Percentiles rank a stretch among this genome's conserved stretches.
These are phyloP conservation scores for Lachnellula subtilissima DNA, from an alignment of 2,329 filamentous ascomycete genomes.

Conservation along the genomic window DNA sequence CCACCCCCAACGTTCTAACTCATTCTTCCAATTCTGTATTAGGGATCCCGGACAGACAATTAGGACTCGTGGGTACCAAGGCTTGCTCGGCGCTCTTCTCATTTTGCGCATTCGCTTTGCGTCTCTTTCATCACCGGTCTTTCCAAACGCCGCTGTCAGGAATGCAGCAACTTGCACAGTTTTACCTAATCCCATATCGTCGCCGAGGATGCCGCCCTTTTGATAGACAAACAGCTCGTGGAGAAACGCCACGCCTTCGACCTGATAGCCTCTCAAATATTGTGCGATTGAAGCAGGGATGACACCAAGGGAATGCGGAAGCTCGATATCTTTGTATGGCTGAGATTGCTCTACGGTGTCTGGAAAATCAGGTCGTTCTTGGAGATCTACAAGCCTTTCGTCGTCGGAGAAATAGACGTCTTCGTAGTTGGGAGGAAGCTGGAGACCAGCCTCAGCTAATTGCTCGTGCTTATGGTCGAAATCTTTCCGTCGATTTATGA, in stretches of 20 bases:
- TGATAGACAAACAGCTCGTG: slow-evolving; percentile 89
- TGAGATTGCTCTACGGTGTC: slow-evolving; percentile 58
- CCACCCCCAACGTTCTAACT: slow-evolving; percentile 89
- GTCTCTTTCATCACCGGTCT: slow-evolving; percentile 85
- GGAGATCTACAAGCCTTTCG: slow-evolving; percentile 54
- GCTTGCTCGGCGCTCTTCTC: slow-evolving; percentile 48
- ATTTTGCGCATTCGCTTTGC: slow-evolving; percentile 83
- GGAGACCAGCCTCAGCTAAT: slow-evolving; percentile 64
- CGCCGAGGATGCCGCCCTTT: slow-evolving; percentile 78
- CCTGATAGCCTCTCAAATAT: slow-evolving; percentile 87
- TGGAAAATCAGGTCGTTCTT: slow-evolving; percentile 67
- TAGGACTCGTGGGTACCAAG: slow-evolving; percentile 80
- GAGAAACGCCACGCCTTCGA: slow-evolving; percentile 78
- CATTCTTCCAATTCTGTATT: slow-evolving; percentile 86
- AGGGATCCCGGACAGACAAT: slow-evolving; percentile 86
- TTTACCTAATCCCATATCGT: slow-evolving; percentile 97
- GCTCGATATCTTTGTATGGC: slow-evolving; percentile 67
- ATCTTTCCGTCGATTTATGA: slow-evolving; percentile 59
- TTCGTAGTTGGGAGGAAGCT: slow-evolving; percentile 71
- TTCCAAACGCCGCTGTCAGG: slow-evolving; percentile 85
- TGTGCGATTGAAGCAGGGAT: slow-evolving; percentile 88
- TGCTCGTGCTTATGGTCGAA: slow-evolving; percentile 60
- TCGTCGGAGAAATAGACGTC: slow-evolving; percentile 73
- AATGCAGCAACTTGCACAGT: slow-evolving; percentile 96
- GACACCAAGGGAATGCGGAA: slow-evolving; percentile 70